Percentiles rank a stretch among this genome's conserved stretches.
Conservation (phyloP, 2,329 filamentous ascomycete species). For the Fusarium sp. region DNA sequence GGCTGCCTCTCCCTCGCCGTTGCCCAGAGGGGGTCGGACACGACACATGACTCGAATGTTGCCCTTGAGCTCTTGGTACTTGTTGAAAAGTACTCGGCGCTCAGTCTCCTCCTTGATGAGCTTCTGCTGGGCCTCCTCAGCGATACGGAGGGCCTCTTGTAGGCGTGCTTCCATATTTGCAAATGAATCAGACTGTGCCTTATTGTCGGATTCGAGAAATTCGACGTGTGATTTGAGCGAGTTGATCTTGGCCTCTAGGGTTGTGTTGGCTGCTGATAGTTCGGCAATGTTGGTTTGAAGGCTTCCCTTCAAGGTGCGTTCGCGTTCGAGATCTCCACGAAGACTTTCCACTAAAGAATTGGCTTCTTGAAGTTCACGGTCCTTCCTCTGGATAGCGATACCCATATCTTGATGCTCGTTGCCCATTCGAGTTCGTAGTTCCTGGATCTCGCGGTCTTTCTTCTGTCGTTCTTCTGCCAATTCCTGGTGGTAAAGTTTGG, state of each 20-base stretch:
- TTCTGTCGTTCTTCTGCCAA: constrained; percentile 72
- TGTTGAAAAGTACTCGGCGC: constrained; percentile 92
- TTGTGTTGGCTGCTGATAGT: constrained; percentile 68
- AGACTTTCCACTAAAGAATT: constrained; percentile 58
- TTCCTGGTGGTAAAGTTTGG: constrained; percentile 70
- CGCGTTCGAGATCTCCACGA: constrained; percentile 66
- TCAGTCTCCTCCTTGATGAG: constrained; percentile 91
- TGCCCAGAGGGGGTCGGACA: constrained; percentile 78
- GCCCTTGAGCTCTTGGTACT: constrained; percentile 96
- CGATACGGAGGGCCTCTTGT: constrained; percentile 77
- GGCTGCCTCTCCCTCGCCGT: constrained; percentile 72
- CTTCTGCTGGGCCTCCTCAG: constrained; percentile 79
- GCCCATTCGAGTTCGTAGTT: constrained; percentile 66
- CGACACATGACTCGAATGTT: constrained; percentile 99
- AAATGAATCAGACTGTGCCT: constrained; percentile 88
- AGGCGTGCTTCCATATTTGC: constrained; percentile 82
- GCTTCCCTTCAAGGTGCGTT: constrained; percentile 69
- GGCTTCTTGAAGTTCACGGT: constrained; percentile 64
- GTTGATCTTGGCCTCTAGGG: constrained; percentile 79
- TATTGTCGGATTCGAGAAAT: constrained; percentile 89
- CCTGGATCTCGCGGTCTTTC: constrained; percentile 71
- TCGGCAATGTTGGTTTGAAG: constrained; percentile 66
- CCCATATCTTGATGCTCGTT: constrained; percentile 64
- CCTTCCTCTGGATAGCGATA: constrained; percentile 61
- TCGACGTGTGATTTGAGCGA: constrained; percentile 84